Conservation (phyloP, 345 rosid genomes). For the Clarkia xantiana region DNA sequence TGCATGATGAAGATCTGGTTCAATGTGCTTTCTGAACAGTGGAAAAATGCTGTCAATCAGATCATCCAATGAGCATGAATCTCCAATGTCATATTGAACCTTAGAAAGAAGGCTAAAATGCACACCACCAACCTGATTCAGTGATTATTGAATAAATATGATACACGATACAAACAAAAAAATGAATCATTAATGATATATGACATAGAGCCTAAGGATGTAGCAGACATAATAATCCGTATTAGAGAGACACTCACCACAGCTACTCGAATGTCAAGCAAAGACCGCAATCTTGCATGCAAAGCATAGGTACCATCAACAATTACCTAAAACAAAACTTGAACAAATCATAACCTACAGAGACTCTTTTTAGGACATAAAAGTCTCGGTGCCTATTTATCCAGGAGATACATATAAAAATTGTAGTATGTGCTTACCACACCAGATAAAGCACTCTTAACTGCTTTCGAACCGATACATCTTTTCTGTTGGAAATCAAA, state of each 20-base stretch:
- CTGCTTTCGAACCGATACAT: constrained; percentile 36
- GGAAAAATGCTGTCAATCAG: constrained; percentile 98
- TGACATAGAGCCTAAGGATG: no score
- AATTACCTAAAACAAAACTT: constrained; percentile 44
- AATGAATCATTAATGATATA: no score
- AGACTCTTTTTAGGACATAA: constrained; percentile 1
- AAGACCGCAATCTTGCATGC: constrained; percentile 84
- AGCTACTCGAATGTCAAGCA: constrained; percentile 97
- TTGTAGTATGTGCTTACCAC: constrained; percentile 38
- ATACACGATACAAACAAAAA: no score
- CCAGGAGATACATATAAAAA: neutral
- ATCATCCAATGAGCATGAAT: constrained; percentile 83
- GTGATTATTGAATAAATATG: neutral
- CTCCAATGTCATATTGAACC: constrained; percentile 92
- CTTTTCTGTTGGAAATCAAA: constrained; percentile 86
- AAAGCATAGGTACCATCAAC: constrained; percentile 98
- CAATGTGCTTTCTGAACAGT: constrained; percentile 89
- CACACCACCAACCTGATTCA: constrained; percentile 89
- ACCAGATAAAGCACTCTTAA: constrained; percentile 55
- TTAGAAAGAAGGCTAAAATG: constrained; percentile 98
- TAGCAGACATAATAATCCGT: constrained; percentile 1
- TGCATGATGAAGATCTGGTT: constrained; percentile 99
- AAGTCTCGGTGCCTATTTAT: no score
- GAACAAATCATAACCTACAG: constrained; percentile 1
- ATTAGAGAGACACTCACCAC: constrained; percentile 42